Evolutionary conservation across 2,329 filamentous ascomycete species (phyloP).

Genomic region (Parafenestella ontariensis): DNA sequence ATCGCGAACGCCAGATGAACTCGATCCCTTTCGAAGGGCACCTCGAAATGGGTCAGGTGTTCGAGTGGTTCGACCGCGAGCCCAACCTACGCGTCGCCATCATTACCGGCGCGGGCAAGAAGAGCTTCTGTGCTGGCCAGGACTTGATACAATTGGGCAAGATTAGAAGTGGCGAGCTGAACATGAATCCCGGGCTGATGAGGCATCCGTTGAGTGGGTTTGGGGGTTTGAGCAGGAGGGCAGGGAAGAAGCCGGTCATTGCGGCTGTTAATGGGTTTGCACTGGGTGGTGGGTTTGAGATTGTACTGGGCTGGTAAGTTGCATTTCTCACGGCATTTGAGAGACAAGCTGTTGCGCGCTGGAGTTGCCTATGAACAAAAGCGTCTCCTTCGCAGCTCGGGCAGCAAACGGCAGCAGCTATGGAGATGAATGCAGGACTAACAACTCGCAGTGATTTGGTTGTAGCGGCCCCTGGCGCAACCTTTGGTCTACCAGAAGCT

Average conservation of each 20-base stretch:
- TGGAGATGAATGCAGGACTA: neutral
- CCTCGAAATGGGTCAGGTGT: conserved; percentile 58
- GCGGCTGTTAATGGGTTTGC: conserved; percentile 66
- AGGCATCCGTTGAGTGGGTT: conserved; percentile 59
- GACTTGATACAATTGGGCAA: conserved; percentile 58
- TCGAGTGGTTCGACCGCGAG: conserved; percentile 63
- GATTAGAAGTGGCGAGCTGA: conserved; percentile 34
- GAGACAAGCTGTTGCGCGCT: neutral
- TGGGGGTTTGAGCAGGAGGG: conserved; percentile 62
- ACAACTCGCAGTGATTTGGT: conserved; percentile 56
- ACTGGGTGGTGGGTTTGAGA: conserved; percentile 65
- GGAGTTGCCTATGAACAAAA: neutral
- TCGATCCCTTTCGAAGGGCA: conserved; percentile 51
- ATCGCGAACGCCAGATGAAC: conserved; percentile 59
- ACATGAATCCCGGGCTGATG: conserved; percentile 32
- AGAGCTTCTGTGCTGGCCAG: conserved; percentile 63
- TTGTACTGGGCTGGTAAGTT: conserved; percentile 61
- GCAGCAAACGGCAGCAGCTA: neutral
- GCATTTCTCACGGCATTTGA: neutral
- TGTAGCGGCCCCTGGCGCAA: conserved; percentile 59
- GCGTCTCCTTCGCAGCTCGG: too few species aligned
- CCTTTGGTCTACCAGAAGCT: conserved; percentile 62
- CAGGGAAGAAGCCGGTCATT: conserved; percentile 67
- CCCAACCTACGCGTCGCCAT: conserved; percentile 56
- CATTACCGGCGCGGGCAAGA: conserved; percentile 59